phyloP scores from a whole-genome alignment of 148 eudicot genomes.

The Camellia lanceoleosa region DNA sequence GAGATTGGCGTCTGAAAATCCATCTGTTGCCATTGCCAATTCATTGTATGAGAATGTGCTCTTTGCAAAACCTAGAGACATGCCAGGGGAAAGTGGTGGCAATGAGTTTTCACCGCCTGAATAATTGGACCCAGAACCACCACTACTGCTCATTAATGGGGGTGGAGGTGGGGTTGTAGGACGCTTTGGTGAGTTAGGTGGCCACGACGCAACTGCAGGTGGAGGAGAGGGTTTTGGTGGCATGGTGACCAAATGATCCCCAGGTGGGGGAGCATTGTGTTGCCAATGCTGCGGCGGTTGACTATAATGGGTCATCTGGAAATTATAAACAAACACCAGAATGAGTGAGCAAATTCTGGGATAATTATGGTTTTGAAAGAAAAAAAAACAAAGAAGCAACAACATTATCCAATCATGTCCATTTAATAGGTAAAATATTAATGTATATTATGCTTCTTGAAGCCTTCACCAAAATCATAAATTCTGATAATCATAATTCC shows the following conservation, averaged over 20 bases:
- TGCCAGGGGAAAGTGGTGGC: constrained; percentile 79
- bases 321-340: constrained; percentile 19
- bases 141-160: constrained; percentile 64
- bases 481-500: neutral
- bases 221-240: constrained; percentile 57
- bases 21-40: constrained; percentile 83
- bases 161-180: constrained; percentile 44
- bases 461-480: neutral
- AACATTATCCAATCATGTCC: neutral
- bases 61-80: constrained; percentile 67
- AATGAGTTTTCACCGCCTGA: constrained; percentile 57
- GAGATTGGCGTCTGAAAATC: constrained; percentile 76
- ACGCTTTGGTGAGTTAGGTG: constrained; percentile 55
- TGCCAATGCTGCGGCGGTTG: constrained; percentile 76
- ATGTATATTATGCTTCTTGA: neutral
- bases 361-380: neutral
- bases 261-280: constrained; percentile 63
- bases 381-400: neutral
- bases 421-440: neutral
- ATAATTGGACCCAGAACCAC: constrained; percentile 76
- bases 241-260: constrained; percentile 46
- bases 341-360: neutral
- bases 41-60: constrained; percentile 89
- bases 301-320: constrained; percentile 64
- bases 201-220: constrained; percentile 50